Evolutionary conservation across 2,329 filamentous ascomycete species (phyloP), one percentile per base, ranked within the genome.

Genomic region (Trichoderma sp.): DNA sequence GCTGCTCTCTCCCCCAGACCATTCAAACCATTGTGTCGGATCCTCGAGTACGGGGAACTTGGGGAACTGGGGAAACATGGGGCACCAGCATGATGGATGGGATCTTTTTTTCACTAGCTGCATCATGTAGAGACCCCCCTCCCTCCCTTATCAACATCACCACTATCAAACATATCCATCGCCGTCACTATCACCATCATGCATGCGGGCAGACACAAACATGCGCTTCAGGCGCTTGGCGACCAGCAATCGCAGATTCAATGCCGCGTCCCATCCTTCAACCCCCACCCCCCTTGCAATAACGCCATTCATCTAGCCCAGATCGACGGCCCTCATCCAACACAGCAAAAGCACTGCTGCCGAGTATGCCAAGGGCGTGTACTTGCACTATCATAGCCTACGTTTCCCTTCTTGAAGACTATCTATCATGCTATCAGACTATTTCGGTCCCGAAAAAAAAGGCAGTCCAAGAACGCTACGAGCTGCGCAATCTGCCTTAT

Each of bases 31-130:
- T 62, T 36, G n/a, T 32, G 34, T 70, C 67, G 67, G 67, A 70
- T 61, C 57, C n/a, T 51, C 26, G 58, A 61, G n/a, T 26, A 56
- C 26, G 57, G 57, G 32, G 51, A 65, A 53, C n/a, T 24, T 15
- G 66, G 57, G 66, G 66, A 70, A 61, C 57, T 53, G 67, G 67
- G 65, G 67, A 70, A 70, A 70, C 39, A 70, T 70, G 67, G 67
- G 67, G 39, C 26, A 43, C 36, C 12, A 62, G 32, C 43, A 26
- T 65, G 5, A 3, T 57, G 12, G 56, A 28, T 34, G 8, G n/a
- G 24, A 51, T 51, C 36, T 6, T 39, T 43, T n/a, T 14, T 2
- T 36, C 30, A 18, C 26, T 51, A 62, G 66, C 39, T 53, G 28
- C 67, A 21, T 70, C 43, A 34, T 32, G 64, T 57, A 64, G 15